Evolutionary conservation across 352 stramenopile genomes (phyloP), one percentile per base, ranked within the genome.

Genomic region (Globisporangium viniferum): DNA sequence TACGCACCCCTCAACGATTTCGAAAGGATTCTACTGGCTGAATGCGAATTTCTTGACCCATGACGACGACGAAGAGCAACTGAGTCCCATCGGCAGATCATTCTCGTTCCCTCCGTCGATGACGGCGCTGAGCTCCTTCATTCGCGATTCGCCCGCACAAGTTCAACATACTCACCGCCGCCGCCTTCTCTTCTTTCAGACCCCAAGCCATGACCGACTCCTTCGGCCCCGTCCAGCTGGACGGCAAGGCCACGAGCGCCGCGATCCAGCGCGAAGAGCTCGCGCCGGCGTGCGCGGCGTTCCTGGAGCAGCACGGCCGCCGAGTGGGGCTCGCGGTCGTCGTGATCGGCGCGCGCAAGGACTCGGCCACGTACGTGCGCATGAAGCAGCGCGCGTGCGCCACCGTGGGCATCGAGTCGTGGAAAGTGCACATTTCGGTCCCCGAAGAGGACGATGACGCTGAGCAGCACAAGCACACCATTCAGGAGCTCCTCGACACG

Each of bases 361-460:
- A 99, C 81, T 99, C 96, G 61, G 87, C 85, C 48, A 98, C 97
- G 53, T 99, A 99, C 76, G 98, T 99, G 51, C 92, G 97, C 41
- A 99, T 99, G 93, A 99, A 99, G 84, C 97, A 99, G 76, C 98
- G 97, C 67, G 96, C 98, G 33, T 99, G 96, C 73, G 84, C 82
- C 0, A 92, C 98, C 69, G 89, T 96, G 22, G 97, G 97, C 55
- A 98, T 99, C 69, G 36, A 71, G 31, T 97, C 85, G 22, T 97
- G 97, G 82, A 93, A 92, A 73, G 56, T 89, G 24, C 80, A 88
- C 31, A 81, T 91, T 62, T 46, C 64, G 5, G 35, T 86, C 49
- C 72, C 74, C 0, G 71, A 76, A 12, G 53, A 64, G 3, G 33
- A 59, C 2, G 56, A 71, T 5, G 58, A 56, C 31, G n/a, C 22